Conservation (phyloP, 2,329 filamentous ascomycete species). For the Alternaria angustiovoidea region DNA sequence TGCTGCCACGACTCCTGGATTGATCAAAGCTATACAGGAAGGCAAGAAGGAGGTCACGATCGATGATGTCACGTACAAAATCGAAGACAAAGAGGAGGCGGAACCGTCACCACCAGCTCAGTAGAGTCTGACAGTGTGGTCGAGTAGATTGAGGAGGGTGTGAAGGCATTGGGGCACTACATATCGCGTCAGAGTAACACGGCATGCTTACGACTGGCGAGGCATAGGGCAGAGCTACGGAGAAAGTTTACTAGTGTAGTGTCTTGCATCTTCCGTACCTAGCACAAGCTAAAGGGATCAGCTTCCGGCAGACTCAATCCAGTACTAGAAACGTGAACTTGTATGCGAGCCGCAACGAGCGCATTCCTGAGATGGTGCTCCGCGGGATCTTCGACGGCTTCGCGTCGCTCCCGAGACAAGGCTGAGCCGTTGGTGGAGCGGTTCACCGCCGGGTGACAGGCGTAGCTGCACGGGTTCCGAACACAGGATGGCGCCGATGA, state of each 20-base stretch:
- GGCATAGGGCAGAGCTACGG: background rate
- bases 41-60: background rate
- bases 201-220: background rate
- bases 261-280: background rate
- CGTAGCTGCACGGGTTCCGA: slow-evolving; percentile 3
- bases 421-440: slow-evolving; percentile 19
- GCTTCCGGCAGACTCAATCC: background rate
- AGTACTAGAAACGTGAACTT: background rate
- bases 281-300: background rate
- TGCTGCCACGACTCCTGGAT: slow-evolving; percentile 9
- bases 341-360: background rate
- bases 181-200: background rate
- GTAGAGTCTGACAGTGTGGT: background rate
- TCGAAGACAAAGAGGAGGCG: background rate
- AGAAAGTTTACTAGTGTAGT: background rate
- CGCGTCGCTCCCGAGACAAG: slow-evolving; percentile 13
- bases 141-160: background rate
- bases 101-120: background rate
- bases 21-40: slow-evolving; percentile 5
- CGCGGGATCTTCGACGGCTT: background rate
- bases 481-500: slow-evolving; percentile 6
- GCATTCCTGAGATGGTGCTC: background rate
- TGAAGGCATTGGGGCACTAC: background rate
- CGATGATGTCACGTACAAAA: background rate
- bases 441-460: slow-evolving; percentile 10